Base-by-base conservation (phyloP, 768 basidiomycete genomes). In the Auricularia sp. region DNA sequence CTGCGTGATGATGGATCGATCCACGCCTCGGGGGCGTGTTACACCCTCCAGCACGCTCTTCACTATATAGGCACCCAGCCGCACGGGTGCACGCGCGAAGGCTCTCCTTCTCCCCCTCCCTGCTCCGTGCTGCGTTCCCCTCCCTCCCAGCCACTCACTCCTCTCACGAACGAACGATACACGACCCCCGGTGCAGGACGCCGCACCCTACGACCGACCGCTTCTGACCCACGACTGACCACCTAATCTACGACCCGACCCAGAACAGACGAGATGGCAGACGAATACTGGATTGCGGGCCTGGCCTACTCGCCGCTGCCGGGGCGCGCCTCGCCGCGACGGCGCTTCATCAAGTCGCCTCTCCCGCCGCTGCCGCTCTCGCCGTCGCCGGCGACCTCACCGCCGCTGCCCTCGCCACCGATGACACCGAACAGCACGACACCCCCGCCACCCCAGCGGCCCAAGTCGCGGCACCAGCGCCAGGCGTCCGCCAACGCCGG, bases 381-480 rank as follows among this genome's bases (percentile, higher is more conserved):
- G 56, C 21, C 23, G 29, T 33, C 29, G 29, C 34, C 56, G 7
- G 29, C 56, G 56, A 23, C 21, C 33, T 29, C 23, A 1, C 56
- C 56, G 56, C 56, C 56, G 34, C 56, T 59, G 29, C 56, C 56
- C 6, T 29, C 23, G 2, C 56, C 56, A 29, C 56, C 56, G 14
- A 59, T 59, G 29, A 59, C 56, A 29, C 56, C 56, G 29, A 59
- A 59, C 56, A 59, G 56, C 56, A 59, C 56, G 29, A 59, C 56
- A 8, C 56, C 56, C 21, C 56, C 56, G 0, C 56, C 56, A 3
- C 56, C 56, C 7, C 7, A 10, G 8, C 21, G 56, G 6, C 56
- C 56, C 14, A 59, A 35, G 56, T 59, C 56, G 56, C 29, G 56
- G 23, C 56, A 59, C 56, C 29, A 59, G 12, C 56, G 56, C 56